Conservation (phyloP, 2,329 filamentous ascomycete species). For the Trichophyton rubrum region DNA sequence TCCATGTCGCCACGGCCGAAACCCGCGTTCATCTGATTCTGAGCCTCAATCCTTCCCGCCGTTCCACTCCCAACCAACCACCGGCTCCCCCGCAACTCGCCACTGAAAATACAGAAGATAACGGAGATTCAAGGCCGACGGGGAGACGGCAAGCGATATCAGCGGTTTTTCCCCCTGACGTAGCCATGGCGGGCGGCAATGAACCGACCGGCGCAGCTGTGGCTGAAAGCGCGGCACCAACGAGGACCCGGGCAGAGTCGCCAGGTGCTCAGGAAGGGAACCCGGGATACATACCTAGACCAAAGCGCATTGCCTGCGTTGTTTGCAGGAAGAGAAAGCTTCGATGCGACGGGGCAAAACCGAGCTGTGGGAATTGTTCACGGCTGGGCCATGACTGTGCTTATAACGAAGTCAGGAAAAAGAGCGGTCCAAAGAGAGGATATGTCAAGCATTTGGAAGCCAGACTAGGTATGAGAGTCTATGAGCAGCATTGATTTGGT, state of each 20-base stretch:
- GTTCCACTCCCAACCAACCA: not conserved
- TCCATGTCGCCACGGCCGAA: not conserved
- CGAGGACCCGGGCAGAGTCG: not conserved
- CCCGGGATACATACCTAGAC: slow-evolving; percentile 54
- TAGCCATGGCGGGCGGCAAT: not conserved
- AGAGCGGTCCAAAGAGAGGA: slow-evolving; percentile 86
- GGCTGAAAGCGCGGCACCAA: not conserved
- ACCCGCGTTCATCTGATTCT: not conserved
- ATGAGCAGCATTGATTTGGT: not conserved
- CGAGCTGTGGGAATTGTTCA: slow-evolving; percentile 78
- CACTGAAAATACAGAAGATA: not conserved
- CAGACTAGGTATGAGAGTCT: slow-evolving; percentile 59
- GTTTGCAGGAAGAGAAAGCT: slow-evolving; percentile 88
- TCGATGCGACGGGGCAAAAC: slow-evolving; percentile 72
- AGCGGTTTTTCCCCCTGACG: not conserved
- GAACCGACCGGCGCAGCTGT: not conserved
- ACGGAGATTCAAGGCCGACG: not conserved
- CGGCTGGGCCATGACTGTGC: slow-evolving; percentile 76
- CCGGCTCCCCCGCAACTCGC: not conserved
- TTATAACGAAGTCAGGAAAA: slow-evolving; percentile 84
- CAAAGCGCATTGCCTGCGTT: slow-evolving; percentile 91
- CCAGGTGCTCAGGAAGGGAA: slow-evolving; percentile 25
- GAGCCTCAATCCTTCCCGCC: not conserved
- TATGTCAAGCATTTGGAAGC: slow-evolving; percentile 93
- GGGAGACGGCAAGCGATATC: not conserved